Conservation (phyloP, 2,329 filamentous ascomycete species). For the Xylariaceae sp. region DNA sequence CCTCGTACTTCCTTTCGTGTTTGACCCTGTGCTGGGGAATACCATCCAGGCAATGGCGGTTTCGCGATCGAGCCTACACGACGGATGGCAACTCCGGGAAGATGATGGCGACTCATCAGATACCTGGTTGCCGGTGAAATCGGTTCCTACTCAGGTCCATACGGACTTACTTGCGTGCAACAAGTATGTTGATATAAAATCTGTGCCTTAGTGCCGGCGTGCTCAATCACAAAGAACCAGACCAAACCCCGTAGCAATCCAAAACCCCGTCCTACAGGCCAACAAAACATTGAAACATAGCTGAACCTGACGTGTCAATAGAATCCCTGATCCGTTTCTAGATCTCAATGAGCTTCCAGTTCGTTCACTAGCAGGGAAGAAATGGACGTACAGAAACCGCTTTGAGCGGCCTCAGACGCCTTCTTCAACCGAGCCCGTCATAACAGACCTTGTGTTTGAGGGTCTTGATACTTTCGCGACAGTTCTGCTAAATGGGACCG, state of each 20-base stretch:
- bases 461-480: constrained; percentile 62
- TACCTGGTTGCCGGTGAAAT: constrained; percentile 33
- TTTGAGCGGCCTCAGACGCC: constrained; percentile 25
- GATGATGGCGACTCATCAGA: constrained; percentile 2
- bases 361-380: constrained; percentile 59
- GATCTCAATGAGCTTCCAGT: constrained; percentile 58
- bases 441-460: constrained; percentile 54
- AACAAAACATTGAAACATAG: not conserved
- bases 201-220: not conserved
- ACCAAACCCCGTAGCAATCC: not conserved
- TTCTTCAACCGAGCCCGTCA: constrained; percentile 15
- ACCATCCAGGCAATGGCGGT: constrained; percentile 9
- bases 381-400: constrained; percentile 53
- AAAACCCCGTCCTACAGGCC: not conserved
- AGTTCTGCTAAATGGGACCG: constrained; percentile 50
- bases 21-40: no score
- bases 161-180: constrained; percentile 35
- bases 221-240: not conserved
- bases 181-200: constrained; percentile 22
- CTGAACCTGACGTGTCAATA: constrained; percentile 16
- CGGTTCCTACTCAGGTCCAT: constrained; percentile 36
- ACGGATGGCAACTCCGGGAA: constrained; percentile 14
- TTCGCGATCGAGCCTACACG: constrained; percentile 4
- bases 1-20: no score
- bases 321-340: constrained; percentile 54